Evolutionary conservation across 2,329 filamentous ascomycete genomes (phyloP).

Genomic region (Thielaviopsis ethacetica): DNA sequence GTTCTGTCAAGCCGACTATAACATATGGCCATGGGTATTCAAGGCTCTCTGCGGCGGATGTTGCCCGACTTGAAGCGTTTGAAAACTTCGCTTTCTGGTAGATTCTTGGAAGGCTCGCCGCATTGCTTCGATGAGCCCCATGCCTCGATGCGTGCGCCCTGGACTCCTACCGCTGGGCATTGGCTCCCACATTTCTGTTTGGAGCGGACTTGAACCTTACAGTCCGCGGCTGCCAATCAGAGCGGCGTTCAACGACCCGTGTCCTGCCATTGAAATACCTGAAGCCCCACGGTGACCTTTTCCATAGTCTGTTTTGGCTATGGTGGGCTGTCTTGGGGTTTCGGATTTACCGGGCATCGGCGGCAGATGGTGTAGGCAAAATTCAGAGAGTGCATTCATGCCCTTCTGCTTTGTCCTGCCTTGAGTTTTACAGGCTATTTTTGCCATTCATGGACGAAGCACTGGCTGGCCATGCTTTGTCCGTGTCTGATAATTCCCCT

Average conservation of each 20-base stretch:
- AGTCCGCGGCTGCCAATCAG: too few species aligned
- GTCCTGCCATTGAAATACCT: too few species aligned
- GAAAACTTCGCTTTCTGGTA: too few species aligned
- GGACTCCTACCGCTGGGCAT: too few species aligned
- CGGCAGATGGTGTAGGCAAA: neutral
- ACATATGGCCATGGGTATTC: neutral
- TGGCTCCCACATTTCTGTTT: too few species aligned
- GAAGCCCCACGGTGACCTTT: neutral
- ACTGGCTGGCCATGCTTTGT: conserved; percentile 73
- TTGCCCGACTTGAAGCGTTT: too few species aligned
- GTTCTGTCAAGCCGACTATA: neutral
- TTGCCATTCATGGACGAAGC: conserved; percentile 19
- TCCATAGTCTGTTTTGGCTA: neutral
- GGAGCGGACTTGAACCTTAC: too few species aligned
- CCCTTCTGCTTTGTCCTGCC: neutral
- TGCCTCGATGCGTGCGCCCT: too few species aligned
- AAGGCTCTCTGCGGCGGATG: neutral
- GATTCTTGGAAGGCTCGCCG: too few species aligned
- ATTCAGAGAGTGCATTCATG: neutral
- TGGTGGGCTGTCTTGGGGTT: neutral
- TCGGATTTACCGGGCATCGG: neutral
- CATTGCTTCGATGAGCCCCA: too few species aligned
- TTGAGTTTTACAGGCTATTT: neutral
- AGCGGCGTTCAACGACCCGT: too few species aligned
- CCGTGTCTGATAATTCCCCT: neutral